phyloP scores from a whole-genome alignment of 78 protist species.

The Neovahlkampfia damariscottae region DNA sequence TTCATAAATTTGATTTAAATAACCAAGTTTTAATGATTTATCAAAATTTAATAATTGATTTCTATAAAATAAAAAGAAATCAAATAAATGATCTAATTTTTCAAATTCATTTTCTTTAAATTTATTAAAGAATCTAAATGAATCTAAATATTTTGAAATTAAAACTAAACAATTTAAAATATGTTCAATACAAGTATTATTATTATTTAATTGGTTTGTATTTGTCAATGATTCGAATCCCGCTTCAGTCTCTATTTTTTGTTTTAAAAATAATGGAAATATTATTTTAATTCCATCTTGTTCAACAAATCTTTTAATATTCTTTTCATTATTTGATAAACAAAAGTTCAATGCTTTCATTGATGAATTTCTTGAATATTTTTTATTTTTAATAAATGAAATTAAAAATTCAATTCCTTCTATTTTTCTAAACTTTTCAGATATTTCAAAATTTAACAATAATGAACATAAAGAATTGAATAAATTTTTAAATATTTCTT shows the following conservation, averaged over 20 bases:
- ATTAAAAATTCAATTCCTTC: constrained; percentile 1
- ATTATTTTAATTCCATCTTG: background rate
- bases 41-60: too few species aligned
- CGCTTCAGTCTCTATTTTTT: background rate
- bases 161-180: too few species aligned
- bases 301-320: background rate
- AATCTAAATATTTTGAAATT: too few species aligned
- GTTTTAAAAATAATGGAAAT: background rate
- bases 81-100: too few species aligned
- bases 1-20: too few species aligned
- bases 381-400: background rate
- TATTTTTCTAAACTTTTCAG: background rate
- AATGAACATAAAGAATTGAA: background rate
- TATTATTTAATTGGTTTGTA: too few species aligned
- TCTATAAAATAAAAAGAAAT: too few species aligned
- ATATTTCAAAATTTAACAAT: background rate
- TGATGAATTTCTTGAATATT: background rate
- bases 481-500: background rate
- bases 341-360: background rate
- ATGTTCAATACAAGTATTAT: too few species aligned
- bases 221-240: too few species aligned
- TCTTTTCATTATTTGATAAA: background rate
- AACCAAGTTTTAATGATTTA: too few species aligned
- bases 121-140: too few species aligned
- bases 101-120: too few species aligned